Conservation (phyloP, 257 asterid species). For the Ocimum tenuiflorum region DNA sequence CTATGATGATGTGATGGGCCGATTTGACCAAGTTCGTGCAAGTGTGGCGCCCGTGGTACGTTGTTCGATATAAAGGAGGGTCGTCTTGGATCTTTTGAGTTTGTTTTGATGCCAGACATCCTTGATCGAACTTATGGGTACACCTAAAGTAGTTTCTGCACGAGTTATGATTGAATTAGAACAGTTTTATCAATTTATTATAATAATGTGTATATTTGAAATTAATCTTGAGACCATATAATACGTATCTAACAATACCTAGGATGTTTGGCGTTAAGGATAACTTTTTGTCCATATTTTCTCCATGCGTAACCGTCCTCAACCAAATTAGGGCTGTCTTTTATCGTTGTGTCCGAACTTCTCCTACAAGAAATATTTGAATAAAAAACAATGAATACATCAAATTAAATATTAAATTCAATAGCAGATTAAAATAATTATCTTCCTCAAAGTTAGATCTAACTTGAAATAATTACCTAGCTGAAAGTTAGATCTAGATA, state of each 20-base stretch:
- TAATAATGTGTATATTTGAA: too few species aligned
- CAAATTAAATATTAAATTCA: neutral
- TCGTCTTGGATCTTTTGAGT: conserved; percentile 47
- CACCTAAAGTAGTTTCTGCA: conserved; percentile 69
- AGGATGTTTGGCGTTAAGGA: conserved; percentile 44
- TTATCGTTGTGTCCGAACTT: conserved; percentile 30
- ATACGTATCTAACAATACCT: conserved; percentile 28
- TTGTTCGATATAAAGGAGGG: conserved; percentile 43
- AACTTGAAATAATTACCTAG: too few species aligned
- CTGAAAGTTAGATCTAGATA: too few species aligned
- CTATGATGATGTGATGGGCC: conserved; percentile 18
- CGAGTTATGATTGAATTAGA: too few species aligned
- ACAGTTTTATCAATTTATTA: too few species aligned
- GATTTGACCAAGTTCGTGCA: conserved; percentile 28
- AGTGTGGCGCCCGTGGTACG: conserved; percentile 50
- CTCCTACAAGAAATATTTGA: conserved; percentile 43
- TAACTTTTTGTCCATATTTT: conserved; percentile 66
- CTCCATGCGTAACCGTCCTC: conserved; percentile 77
- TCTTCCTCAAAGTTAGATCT: too few species aligned
- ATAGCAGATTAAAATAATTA: too few species aligned
- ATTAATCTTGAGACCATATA: too few species aligned
- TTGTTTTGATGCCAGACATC: conserved; percentile 59
- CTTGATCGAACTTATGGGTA: conserved; percentile 60
- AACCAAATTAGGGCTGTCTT: conserved; percentile 21
- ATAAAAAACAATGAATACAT: too few species aligned